Evolutionary conservation across 1,284 basidiomycete genomes (phyloP).

Genomic region (Apiotrichum veenhuisii): DNA sequence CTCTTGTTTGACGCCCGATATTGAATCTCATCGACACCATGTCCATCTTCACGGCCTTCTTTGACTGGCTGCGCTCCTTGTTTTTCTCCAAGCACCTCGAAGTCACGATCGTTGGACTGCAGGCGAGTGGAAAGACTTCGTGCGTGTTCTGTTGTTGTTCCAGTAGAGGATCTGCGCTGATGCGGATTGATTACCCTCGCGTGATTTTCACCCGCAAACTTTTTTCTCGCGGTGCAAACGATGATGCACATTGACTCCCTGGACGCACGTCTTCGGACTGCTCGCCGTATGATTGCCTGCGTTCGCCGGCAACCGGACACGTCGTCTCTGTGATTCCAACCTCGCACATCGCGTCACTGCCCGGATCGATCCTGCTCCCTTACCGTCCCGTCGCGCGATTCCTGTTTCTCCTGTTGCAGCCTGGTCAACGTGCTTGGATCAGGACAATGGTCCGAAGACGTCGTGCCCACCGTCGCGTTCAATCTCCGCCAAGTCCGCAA

Average conservation of each 20-base stretch:
- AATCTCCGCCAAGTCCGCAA: conserved; percentile 67
- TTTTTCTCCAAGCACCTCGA: conserved; percentile 90
- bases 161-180: neutral
- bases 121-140: conserved; percentile 92
- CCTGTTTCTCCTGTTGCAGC: conserved; percentile 13
- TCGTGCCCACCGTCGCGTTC: conserved; percentile 90
- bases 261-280: too few relatives aligned
- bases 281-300: too few relatives aligned
- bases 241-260: too few relatives aligned
- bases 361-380: neutral
- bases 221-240: too few relatives aligned
- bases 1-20: neutral
- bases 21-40: neutral
- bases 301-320: too few relatives aligned
- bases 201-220: too few relatives aligned
- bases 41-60: conserved; percentile 21
- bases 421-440: conserved; percentile 83
- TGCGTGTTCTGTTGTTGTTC: conserved; percentile 37
- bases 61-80: conserved; percentile 57
- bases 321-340: too few relatives aligned
- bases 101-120: conserved; percentile 87
- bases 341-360: too few relatives aligned
- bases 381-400: neutral
- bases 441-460: conserved; percentile 91
- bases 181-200: too few relatives aligned